phyloP scores from a whole-genome alignment of 768 basidiomycete genomes.

The Termitomyces sp. region DNA sequence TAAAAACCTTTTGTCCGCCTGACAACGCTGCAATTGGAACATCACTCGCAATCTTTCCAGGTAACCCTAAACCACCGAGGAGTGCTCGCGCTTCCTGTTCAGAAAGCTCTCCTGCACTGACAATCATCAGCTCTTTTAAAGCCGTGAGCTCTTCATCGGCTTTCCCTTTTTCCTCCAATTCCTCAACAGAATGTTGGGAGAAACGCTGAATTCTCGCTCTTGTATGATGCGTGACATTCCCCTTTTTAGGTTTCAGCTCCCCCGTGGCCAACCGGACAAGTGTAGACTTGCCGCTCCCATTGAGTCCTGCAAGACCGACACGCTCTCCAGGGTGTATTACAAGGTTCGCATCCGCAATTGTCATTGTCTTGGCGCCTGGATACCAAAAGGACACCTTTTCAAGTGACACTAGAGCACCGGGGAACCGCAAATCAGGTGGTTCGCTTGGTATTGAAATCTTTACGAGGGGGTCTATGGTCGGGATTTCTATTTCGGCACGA shows the following conservation, averaged over 20 bases:
- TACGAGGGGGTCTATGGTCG: slow-evolving; percentile 30
- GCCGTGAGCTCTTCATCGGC: slow-evolving; percentile 14
- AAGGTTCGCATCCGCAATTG: slow-evolving; percentile 16
- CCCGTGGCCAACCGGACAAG: slow-evolving; percentile 24
- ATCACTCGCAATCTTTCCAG: slow-evolving; percentile 36
- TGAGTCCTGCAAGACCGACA: slow-evolving; percentile 24
- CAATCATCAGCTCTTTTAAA: slow-evolving; percentile 15
- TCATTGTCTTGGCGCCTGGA: slow-evolving; percentile 15
- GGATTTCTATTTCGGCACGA: slow-evolving; percentile 35
- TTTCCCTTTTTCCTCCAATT: slow-evolving; percentile 29
- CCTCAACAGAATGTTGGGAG: slow-evolving; percentile 58
- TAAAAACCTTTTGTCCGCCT: slow-evolving; percentile 48
- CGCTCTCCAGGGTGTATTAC: slow-evolving; percentile 22
- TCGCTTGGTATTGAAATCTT: slow-evolving; percentile 25
- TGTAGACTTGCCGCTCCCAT: slow-evolving; percentile 44
- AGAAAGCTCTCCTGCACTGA: slow-evolving; percentile 17
- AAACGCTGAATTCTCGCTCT: slow-evolving; percentile 54
- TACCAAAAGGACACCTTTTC: slow-evolving; percentile 21
- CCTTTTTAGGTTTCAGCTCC: slow-evolving; percentile 34
- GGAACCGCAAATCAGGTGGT: slow-evolving; percentile 21
- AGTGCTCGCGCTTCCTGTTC: slow-evolving; percentile 36
- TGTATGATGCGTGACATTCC: slow-evolving; percentile 49
- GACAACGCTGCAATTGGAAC: slow-evolving; percentile 39
- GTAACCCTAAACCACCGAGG: slow-evolving; percentile 38
- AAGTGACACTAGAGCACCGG: slow-evolving; percentile 19